A percentile compares a stretch with the other conserved stretches of the same genome.
Evolutionary conservation across 176 grass and related monocot species (phyloP).

Genomic region (Alopecurus myosuroides): DNA sequence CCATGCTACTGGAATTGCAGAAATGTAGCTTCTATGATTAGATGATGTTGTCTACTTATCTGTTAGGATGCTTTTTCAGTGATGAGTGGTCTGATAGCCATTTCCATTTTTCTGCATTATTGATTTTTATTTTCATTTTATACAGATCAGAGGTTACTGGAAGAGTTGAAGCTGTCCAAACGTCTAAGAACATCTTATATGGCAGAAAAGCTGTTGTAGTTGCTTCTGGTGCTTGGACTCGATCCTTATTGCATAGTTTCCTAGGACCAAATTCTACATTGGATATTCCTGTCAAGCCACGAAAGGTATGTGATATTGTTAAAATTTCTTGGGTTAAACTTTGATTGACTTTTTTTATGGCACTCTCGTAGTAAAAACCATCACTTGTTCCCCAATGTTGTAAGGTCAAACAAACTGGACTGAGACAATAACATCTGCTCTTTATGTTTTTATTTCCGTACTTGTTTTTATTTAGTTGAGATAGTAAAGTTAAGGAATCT

Average conservation of each 20-base stretch:
- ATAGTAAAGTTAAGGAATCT: background rate
- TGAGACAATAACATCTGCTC: background rate
- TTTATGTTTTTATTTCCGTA: background rate
- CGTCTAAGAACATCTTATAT: constrained; percentile 69
- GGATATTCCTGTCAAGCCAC: constrained; percentile 78
- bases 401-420: background rate
- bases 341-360: background rate
- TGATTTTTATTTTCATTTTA: constrained; percentile 12
- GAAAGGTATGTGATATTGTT: constrained; percentile 60
- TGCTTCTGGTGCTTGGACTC: constrained; percentile 80
- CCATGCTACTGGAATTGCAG: background rate
- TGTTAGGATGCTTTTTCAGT: background rate
- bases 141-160: constrained; percentile 69
- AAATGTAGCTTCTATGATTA: background rate
- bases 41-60: background rate
- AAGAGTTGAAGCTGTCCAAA: constrained; percentile 80
- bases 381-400: background rate
- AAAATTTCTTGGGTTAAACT: constrained; percentile 14
- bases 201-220: constrained; percentile 76
- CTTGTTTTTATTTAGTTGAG: background rate
- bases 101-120: constrained; percentile 5
- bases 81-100: background rate
- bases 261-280: constrained; percentile 44
- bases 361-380: background rate
- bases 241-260: constrained; percentile 65